phyloP scores from a whole-genome alignment of 2,329 filamentous ascomycete genomes.

The Tolypocladium sp. region DNA sequence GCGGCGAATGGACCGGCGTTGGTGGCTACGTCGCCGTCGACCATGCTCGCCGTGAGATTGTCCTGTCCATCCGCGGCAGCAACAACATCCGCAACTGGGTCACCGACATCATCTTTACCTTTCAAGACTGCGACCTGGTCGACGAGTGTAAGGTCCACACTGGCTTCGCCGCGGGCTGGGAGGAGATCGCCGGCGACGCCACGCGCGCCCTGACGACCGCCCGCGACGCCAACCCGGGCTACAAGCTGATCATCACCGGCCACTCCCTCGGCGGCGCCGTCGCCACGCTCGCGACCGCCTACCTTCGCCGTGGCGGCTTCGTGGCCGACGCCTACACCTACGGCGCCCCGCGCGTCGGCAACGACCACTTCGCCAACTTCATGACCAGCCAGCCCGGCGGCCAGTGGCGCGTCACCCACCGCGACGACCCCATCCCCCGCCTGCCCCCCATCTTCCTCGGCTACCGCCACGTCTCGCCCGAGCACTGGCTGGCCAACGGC shows the following conservation, averaged over 20 bases:
- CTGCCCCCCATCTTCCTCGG: constrained; percentile 52
- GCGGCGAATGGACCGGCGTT: constrained; percentile 32
- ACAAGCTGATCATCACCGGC: constrained; percentile 49
- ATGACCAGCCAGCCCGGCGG: constrained; percentile 41
- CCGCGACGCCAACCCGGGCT: constrained; percentile 35
- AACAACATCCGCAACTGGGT: constrained; percentile 52
- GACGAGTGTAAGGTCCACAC: constrained; percentile 41
- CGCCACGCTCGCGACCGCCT: constrained; percentile 48
- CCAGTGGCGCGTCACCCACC: constrained; percentile 59
- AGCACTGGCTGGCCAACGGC: constrained; percentile 51
- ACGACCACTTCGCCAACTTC: constrained; percentile 42
- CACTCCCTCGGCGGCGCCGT: constrained; percentile 62
- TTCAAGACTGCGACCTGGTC: constrained; percentile 17
- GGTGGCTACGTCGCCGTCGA: constrained; percentile 45
- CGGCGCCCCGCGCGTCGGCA: constrained; percentile 58
- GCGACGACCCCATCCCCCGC: constrained; percentile 57
- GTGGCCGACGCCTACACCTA: constrained; percentile 52
- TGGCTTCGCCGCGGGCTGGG: constrained; percentile 53
- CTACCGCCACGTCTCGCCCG: constrained; percentile 59
- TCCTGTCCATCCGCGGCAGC: constrained; percentile 52
- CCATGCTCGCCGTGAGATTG: constrained; percentile 38
- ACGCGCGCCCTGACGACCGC: constrained; percentile 34
- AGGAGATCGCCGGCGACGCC: constrained; percentile 36
- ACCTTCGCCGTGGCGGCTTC: constrained; percentile 40
- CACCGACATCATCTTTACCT: constrained; percentile 34